Evolutionary conservation across 306 rosid species (phyloP), one percentile per base, ranked within the genome.

Genomic region (Cucurbita moschata): DNA sequence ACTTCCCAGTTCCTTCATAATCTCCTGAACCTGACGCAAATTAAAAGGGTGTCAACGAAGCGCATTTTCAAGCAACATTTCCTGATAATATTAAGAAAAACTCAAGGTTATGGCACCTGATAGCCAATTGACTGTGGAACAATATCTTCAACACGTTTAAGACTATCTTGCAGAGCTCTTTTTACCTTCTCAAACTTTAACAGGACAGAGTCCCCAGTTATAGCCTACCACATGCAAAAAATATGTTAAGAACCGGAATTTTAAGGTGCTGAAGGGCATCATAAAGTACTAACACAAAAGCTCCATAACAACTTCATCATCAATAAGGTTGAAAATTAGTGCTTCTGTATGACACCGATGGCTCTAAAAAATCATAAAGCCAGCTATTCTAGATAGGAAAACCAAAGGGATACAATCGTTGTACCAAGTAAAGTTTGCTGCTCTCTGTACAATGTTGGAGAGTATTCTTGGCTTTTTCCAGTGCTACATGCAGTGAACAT

Each of bases 361-460:
- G 46, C 43, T 8, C 10, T 50, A 42, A 23, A 42, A 16, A 42
- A 4, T 43, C 47, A 53, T 15, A 58, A 9, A 35, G 64, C 8
- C 5, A 74, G 16, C 55, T 16, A 59, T 30, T 0, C 46, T 60
- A 11, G 18, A 10, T 39, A 72, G 2, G 40, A 54, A 52, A 70
- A 13, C 2, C 58, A 0, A 13, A 58, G 44, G 55, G 42, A 73
- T 38, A 58, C 15, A 73, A 74, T 30, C n/a, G 16, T 42, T n/a
- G n/a, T 88, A 95, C 99, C 96, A 95, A 75, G 80, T 95, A 95
- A 63, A 95, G 92, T 88, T 91, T 91, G 84, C 99, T 95, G 23
- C 96, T 88, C 63, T 89, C 93, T 42, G 97, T 79, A 79, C 99
- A 95, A 77, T 91, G 97, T 72, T 81, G 96, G 81, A 95, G 99